Percentiles rank a stretch among this genome's conserved stretches.
These are phyloP conservation scores for Amanita molliuscula DNA, from an alignment of 768 basidiomycete species.

Conservation along the genomic window DNA sequence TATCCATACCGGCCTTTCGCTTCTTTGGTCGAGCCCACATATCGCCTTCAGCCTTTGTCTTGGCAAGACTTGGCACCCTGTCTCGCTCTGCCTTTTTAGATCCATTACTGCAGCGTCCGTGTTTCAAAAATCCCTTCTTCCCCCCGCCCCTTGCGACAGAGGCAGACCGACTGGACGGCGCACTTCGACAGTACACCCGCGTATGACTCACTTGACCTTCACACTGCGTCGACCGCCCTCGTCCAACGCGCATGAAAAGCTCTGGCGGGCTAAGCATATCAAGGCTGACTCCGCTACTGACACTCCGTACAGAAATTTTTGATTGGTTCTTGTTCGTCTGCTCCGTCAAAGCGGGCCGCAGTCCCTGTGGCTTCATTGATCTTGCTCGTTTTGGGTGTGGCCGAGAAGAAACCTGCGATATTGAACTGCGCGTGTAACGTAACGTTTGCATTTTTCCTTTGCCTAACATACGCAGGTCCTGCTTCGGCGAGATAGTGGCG, in stretches of 20 bases:
- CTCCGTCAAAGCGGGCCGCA: conserved; percentile 17
- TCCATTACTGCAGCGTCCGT: conserved; percentile 14
- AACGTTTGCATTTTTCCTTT: conserved; percentile 15
- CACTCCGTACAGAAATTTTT: not conserved
- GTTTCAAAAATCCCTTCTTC: conserved; percentile 16
- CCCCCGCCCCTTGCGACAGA: conserved; percentile 25
- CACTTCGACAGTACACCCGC: conserved; percentile 58
- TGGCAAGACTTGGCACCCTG: conserved; percentile 50
- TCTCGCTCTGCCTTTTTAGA: conserved; percentile 20
- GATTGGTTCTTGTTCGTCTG: conserved; percentile 19
- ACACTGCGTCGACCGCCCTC: conserved; percentile 23
- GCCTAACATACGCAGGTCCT: not conserved
- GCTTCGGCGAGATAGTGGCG: conserved; percentile 2
- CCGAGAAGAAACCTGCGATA: conserved; percentile 23
- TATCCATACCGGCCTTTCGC: conserved; percentile 7
- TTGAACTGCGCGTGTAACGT: conserved; percentile 27
- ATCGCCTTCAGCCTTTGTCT: conserved; percentile 51
- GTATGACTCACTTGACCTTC: conserved; percentile 37
- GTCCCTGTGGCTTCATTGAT: not conserved
- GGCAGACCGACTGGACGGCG: conserved; percentile 52
- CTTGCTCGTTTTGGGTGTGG: conserved; percentile 8
- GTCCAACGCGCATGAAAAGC: conserved; percentile 25
- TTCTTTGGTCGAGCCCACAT: conserved; percentile 28
- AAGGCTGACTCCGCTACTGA: not conserved
- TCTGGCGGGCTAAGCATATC: conserved; percentile 22